phyloP scores from a whole-genome alignment of 495 filamentous ascomycete genomes.

The Tirmania nivea region DNA sequence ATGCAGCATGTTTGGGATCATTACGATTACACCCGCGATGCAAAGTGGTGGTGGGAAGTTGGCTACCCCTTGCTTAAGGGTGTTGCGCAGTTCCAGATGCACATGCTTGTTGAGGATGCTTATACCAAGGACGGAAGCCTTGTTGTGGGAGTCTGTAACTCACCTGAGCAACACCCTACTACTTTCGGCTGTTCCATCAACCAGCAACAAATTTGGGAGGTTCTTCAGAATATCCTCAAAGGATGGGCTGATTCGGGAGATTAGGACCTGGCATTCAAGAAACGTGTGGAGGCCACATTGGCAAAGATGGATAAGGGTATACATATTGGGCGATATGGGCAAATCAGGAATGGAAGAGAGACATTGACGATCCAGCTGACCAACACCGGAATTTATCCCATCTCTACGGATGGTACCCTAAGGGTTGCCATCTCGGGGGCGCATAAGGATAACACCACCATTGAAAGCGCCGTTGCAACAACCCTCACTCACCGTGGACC shows the following conservation, averaged over 20 bases:
- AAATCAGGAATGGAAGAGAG: slow-evolving; percentile 34
- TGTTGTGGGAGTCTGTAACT: slow-evolving; percentile 31
- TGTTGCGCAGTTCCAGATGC: no score
- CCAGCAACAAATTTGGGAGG: slow-evolving; percentile 28
- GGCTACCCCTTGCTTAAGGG: no score
- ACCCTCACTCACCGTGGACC: no score
- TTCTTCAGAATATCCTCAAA: slow-evolving; percentile 24
- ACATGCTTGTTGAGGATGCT: no score
- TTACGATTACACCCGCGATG: no score
- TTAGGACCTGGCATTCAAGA: slow-evolving; percentile 1
- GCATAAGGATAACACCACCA: no score
- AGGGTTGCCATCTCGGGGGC: no score
- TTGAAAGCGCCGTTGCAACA: no score
- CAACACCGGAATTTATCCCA: slow-evolving; percentile 33
- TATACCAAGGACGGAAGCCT: slow-evolving; percentile 30
- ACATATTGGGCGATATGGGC: slow-evolving; percentile 27
- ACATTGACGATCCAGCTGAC: slow-evolving; percentile 24
- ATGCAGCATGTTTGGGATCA: no score
- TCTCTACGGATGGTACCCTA: slow-evolving; percentile 29
- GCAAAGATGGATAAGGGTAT: slow-evolving; percentile 25
- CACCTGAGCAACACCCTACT: slow-evolving; percentile 30
- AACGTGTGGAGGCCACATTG: slow-evolving; percentile 16
- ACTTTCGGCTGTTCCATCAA: slow-evolving; percentile 31
- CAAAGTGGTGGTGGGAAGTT: no score
- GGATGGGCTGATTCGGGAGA: slow-evolving; percentile 8